Evolutionary conservation across 306 rosid genomes (phyloP), one percentile per base, ranked within the genome.

Genomic region (Biancaea sappan): DNA sequence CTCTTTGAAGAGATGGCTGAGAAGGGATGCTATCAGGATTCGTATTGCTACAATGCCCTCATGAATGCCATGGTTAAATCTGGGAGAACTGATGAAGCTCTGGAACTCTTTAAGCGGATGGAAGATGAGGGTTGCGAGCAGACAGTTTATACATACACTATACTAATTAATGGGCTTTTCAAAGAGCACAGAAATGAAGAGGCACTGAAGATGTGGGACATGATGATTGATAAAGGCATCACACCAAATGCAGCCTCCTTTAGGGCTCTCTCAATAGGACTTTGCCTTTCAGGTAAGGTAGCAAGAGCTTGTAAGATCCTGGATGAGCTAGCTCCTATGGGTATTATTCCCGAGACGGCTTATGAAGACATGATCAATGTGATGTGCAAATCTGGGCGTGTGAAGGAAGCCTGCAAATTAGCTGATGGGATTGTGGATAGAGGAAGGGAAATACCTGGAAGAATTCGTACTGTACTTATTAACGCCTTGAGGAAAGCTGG

Each of bases 351-450:
- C 7, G 97, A 87, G 77, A 78, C 84, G 0, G 93, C 93, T 51
- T 91, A 86, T 73, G 98, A 91, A 66, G 97, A 91, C 57, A 93
- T 93, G 98, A 83, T 93, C 80, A 83, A 79, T 35, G 90, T 74
- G 48, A 63, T 91, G 80, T 92, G 95, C 83, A 94, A 88, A 79
- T 96, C 87, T 0, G 86, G 93, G 15, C 92, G 93, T 8, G 62
- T 88, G 73, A 91, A 82, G 85, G 98, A 87, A 76, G 96, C 97
- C 22, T 94, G 97, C 88, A 92, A 92, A 57, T 82, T 94, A 80
- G 96, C 99, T 6, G 98, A 94, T 80, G 99, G 98, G 41, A 82
- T 92, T 74, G 95, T 90, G 71, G 96, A 90, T 43, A 81, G 96
- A 71, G 98, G 98, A 5, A 79, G 96, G 85, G 96, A 94, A 83